Percentiles rank a stretch among this genome's conserved stretches.
These are phyloP conservation scores for Hypoxylon fuscum DNA, from an alignment of 495 filamentous ascomycete species.

Conservation along the genomic window DNA sequence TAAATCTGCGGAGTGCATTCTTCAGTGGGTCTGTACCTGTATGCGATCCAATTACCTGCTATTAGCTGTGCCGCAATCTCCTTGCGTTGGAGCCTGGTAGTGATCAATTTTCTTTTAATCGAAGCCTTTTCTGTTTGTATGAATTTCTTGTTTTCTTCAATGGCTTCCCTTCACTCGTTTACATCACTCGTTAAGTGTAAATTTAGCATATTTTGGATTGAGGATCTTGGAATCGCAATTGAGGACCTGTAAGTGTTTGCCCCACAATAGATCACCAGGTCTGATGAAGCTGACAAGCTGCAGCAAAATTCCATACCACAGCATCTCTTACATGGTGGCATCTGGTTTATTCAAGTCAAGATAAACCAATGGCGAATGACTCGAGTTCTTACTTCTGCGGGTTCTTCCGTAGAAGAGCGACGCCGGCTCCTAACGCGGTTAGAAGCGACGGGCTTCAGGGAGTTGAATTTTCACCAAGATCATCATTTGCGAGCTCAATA, in stretches of 20 bases:
- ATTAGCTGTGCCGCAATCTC: too few relatives aligned
- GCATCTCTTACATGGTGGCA: background rate
- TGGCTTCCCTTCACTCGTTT: too few relatives aligned
- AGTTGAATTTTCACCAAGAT: slow-evolving; percentile 31
- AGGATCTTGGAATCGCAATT: too few relatives aligned
- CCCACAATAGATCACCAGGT: background rate
- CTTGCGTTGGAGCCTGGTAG: too few relatives aligned
- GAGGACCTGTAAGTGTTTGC: background rate
- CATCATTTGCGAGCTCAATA: slow-evolving; percentile 27
- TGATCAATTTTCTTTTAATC: too few relatives aligned
- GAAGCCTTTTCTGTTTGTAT: too few relatives aligned
- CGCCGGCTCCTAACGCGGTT: background rate
- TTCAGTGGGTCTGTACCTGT: too few relatives aligned
- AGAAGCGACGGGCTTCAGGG: slow-evolving; percentile 16
- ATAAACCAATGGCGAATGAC: slow-evolving; percentile 17
- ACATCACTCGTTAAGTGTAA: too few relatives aligned
- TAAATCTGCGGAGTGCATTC: too few relatives aligned
- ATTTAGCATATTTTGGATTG: too few relatives aligned
- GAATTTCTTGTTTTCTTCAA: too few relatives aligned
- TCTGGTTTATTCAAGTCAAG: background rate
- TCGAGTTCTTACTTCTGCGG: slow-evolving; percentile 18
- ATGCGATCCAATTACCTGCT: too few relatives aligned
- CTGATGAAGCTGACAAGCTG: background rate
- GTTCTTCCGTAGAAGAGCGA: slow-evolving; percentile 13
- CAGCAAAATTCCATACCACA: background rate